Conservation (phyloP, 352 stramenopile species). For the Globisporangium paddicum region DNA sequence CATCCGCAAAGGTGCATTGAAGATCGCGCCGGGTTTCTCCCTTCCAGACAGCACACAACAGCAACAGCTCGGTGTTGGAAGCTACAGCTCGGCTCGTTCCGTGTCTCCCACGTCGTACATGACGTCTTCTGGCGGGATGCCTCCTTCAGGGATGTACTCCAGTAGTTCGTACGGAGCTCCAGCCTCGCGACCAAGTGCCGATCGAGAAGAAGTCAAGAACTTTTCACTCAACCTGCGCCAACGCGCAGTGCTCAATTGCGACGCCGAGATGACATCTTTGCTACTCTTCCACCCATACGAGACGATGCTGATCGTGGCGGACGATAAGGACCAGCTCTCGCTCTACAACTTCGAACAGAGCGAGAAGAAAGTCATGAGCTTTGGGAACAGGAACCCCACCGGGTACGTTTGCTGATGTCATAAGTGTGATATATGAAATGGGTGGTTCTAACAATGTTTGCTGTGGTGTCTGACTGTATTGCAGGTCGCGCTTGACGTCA, state of each 20-base stretch:
- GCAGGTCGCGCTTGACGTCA: slow-evolving; percentile 89
- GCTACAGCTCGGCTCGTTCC: slow-evolving; percentile 9
- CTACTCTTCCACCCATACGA: slow-evolving; percentile 97
- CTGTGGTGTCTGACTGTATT: slow-evolving; percentile 3
- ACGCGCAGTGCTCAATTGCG: slow-evolving; percentile 89
- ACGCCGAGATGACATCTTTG: slow-evolving; percentile 93
- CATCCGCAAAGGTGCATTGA: slow-evolving; percentile 46
- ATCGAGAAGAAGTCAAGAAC: slow-evolving; percentile 64
- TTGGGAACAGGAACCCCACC: slow-evolving; percentile 80
- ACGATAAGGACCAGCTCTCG: slow-evolving; percentile 92
- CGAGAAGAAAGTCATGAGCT: slow-evolving; percentile 74
- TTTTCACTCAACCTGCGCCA: slow-evolving; percentile 90
- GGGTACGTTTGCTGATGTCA: slow-evolving; percentile 41
- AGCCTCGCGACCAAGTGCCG: slow-evolving; percentile 19
- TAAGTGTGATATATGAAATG: background rate
- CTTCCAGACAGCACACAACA: slow-evolving; percentile 10
- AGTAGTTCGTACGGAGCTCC: slow-evolving; percentile 25
- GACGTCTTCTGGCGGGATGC: slow-evolving; percentile 12
- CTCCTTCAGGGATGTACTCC: slow-evolving; percentile 21
- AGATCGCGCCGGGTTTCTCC: slow-evolving; percentile 60
- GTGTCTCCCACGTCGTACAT: slow-evolving; percentile 15
- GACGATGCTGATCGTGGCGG: slow-evolving; percentile 92
- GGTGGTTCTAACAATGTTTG: background rate
- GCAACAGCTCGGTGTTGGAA: background rate
- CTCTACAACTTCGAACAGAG: slow-evolving; percentile 95